These are phyloP conservation scores for Hypoxylon sp. DNA, from an alignment of 2,329 filamentous ascomycete species.

Conservation along the genomic window DNA sequence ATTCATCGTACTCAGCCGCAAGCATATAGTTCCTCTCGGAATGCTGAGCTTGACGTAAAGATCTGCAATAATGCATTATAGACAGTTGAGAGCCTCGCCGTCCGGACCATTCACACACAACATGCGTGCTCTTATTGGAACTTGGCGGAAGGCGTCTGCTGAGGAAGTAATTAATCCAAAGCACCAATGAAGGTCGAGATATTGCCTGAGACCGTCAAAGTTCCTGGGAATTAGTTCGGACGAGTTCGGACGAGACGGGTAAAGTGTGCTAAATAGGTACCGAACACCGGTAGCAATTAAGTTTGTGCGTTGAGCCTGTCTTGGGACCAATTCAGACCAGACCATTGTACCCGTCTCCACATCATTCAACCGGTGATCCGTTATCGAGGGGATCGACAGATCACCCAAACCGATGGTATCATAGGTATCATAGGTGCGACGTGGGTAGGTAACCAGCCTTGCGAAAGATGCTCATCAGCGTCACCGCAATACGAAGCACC, in stretches of 20 bases:
- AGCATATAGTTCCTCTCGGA: conserved; percentile 18
- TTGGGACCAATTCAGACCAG: too few relatives aligned
- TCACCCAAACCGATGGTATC: conserved; percentile 49
- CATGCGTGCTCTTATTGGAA: neutral
- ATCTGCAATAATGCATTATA: conserved; percentile 12
- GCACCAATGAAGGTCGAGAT: conserved; percentile 37
- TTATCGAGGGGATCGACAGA: conserved; percentile 46
- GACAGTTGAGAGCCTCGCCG: conserved; percentile 9
- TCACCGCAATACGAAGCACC: conserved; percentile 31
- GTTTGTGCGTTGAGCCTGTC: conserved; percentile 26
- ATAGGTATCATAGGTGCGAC: conserved; percentile 41
- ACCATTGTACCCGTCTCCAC: too few relatives aligned
- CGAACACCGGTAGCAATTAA: conserved; percentile 12
- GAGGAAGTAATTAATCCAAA: conserved; percentile 15
- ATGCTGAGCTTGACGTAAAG: conserved; percentile 27
- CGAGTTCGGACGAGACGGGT: conserved; percentile 21
- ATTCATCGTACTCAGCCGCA: conserved; percentile 32
- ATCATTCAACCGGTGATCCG: conserved; percentile 36
- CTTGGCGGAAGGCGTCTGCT: conserved; percentile 8
- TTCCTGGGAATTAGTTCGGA: conserved; percentile 31
- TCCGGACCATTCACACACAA: conserved; percentile 6
- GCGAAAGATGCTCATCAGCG: conserved; percentile 34
- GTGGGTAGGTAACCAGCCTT: conserved; percentile 38
- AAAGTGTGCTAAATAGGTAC: conserved; percentile 24
- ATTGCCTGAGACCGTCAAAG: conserved; percentile 28